These are phyloP conservation scores for Lodderomyces theae DNA, from an alignment of 1,139 yeast species.

Conservation along the genomic window DNA sequence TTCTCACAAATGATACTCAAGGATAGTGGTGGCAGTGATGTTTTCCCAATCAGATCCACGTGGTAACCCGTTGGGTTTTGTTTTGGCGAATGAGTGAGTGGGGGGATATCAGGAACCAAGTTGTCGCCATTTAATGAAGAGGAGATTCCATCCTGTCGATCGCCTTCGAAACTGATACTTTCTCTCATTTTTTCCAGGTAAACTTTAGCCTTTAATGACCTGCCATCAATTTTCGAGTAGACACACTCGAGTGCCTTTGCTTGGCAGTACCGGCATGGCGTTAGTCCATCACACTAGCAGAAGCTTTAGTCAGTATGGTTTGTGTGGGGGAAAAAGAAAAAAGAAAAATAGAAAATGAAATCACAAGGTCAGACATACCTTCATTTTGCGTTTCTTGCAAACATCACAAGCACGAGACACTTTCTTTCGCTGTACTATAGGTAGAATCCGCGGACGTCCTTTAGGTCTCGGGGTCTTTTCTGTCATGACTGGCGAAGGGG, in stretches of 20 bases:
- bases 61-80: background rate
- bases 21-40: slow-evolving; percentile 22
- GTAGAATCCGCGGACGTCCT: slow-evolving; percentile 15
- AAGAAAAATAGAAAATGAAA: too few relatives aligned
- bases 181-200: slow-evolving; percentile 8
- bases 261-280: slow-evolving; percentile 26
- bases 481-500: background rate
- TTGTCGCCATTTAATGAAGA: slow-evolving; percentile 1
- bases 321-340: background rate
- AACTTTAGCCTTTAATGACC: slow-evolving; percentile 22
- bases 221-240: slow-evolving; percentile 25
- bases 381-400: slow-evolving; percentile 37
- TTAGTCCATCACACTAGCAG: slow-evolving; percentile 23
- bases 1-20: slow-evolving; percentile 14
- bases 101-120: slow-evolving; percentile 10
- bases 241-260: slow-evolving; percentile 23
- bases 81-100: slow-evolving; percentile 9
- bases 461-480: slow-evolving; percentile 12
- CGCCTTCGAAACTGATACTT: slow-evolving; percentile 10
- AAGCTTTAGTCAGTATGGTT: background rate
- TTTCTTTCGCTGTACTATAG: slow-evolving; percentile 20
- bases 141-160: slow-evolving; percentile 1
- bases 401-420: slow-evolving; percentile 40
- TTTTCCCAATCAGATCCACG: background rate
- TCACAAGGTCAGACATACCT: too few relatives aligned